Evolutionary conservation across 352 stramenopile genomes (phyloP), one percentile per base, ranked within the genome.

Genomic region (Phytopythium vexans): DNA sequence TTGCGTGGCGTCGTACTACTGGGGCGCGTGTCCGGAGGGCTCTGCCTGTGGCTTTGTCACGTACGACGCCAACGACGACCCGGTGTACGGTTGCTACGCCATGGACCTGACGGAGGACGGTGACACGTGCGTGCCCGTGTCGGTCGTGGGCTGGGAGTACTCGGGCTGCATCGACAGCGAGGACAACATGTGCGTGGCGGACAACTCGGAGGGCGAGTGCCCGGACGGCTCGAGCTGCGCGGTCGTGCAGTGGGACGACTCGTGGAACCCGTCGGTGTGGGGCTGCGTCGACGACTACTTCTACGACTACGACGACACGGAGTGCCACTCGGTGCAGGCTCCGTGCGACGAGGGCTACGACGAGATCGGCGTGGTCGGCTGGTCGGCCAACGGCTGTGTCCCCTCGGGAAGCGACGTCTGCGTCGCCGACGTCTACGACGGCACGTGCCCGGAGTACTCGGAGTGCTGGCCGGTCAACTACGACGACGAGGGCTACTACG

Each of bases 331-430:
- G 11, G 34, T 34, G 45, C 34, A 34, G 33, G 45, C 27, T 11
- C 7, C 8, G 43, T 52, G 45, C 45, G 45, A 34, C 11, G 45
- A 41, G 12, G 45, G n/a, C 45, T 34, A 52, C 11, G 27, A 52
- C 27, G 36, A 34, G 27, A 52, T 52, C 45, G 45, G 45, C 33
- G 45, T 52, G 2, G 33, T 41, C 27, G 45, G 45, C 45, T 52
- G 45, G 45, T 40, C 11, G 10, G 27, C 34, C 45, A 35, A 52
- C 8, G 45, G 21, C 43, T 49, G 21, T 11, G 39, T 43, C 14
- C 39, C 39, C 14, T 43, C 39, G 39, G 39, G 39, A 8, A 43
- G 39, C 39, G 9, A 21, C 39, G 27, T 43, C 39, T 43, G 39
- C 39, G 39, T 43, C 7, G 39, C 39, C 39, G 39, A 43, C 39